Percentiles rank a stretch among this genome's conserved stretches.
These are phyloP conservation scores for Murraya paniculata DNA, from an alignment of 345 rosid species.

Conservation along the genomic window DNA sequence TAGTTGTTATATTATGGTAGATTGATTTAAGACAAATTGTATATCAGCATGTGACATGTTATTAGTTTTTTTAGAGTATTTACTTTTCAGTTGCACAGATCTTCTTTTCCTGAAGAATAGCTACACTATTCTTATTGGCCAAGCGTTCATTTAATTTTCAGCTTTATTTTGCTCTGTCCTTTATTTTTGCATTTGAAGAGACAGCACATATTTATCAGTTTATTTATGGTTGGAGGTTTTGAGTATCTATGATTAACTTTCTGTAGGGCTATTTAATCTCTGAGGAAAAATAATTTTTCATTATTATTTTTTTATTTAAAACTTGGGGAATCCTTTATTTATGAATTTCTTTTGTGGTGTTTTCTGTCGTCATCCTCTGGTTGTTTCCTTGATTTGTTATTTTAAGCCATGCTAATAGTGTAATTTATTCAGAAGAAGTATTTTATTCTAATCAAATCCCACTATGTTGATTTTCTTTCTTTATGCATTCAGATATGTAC, in stretches of 20 bases:
- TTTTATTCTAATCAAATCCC: slow-evolving; percentile 15
- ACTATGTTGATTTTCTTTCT: slow-evolving; percentile 10
- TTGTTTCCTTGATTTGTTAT: neutral
- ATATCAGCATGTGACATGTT: neutral
- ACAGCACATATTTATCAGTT: neutral
- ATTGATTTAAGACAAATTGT: neutral
- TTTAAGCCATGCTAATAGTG: neutral
- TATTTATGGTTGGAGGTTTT: neutral
- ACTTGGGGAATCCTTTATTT: neutral
- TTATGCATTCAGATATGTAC: slow-evolving; percentile 62
- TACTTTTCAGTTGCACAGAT: neutral
- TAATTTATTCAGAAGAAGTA: neutral
- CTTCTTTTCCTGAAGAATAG: neutral
- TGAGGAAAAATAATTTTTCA: neutral
- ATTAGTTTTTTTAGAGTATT: neutral
- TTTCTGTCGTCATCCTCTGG: neutral
- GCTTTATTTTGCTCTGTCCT: neutral
- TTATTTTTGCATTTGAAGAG: neutral
- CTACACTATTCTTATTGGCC: neutral
- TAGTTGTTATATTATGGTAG: neutral
- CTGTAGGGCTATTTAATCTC: neutral
- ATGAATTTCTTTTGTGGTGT: neutral
- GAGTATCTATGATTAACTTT: neutral
- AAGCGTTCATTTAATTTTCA: neutral
- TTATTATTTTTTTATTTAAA: neutral